Evolutionary conservation across 2,329 filamentous ascomycete species (phyloP).

Genomic region (Exophiala sp.): DNA sequence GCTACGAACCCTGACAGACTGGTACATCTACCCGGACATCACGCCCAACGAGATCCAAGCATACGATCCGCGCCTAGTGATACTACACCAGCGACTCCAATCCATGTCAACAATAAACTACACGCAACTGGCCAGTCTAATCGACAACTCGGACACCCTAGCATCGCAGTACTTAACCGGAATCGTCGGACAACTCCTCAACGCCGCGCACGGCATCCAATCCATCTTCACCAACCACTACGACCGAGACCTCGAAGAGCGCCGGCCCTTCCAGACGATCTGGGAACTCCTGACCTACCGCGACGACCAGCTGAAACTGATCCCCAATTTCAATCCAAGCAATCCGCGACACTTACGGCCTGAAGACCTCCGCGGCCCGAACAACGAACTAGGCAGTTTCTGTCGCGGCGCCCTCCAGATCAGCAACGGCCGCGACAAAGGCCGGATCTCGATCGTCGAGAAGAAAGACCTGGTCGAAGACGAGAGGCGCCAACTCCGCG

Average conservation of each 20-base stretch:
- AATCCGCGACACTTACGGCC: slow-evolving; percentile 18
- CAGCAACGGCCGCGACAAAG: slow-evolving; percentile 25
- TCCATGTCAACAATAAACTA: slow-evolving; percentile 19
- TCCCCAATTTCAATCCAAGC: slow-evolving; percentile 14
- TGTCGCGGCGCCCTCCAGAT: slow-evolving; percentile 28
- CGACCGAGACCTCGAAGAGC: slow-evolving; percentile 24
- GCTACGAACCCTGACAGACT: slow-evolving; percentile 26
- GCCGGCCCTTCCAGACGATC: slow-evolving; percentile 22
- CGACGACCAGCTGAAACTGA: slow-evolving; percentile 20
- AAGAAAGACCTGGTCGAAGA: slow-evolving; percentile 21
- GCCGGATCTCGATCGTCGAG: slow-evolving; percentile 21
- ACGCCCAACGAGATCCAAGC: slow-evolving; percentile 24
- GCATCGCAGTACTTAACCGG: slow-evolving; percentile 18
- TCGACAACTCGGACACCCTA: slow-evolving; percentile 22
- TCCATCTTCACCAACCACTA: slow-evolving; percentile 27
- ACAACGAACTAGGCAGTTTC: slow-evolving; percentile 23
- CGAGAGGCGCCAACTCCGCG: slow-evolving; percentile 17
- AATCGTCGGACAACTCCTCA: slow-evolving; percentile 24
- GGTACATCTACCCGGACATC: slow-evolving; percentile 27
- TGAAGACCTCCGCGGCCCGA: slow-evolving; percentile 16
- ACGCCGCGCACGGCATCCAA: slow-evolving; percentile 24
- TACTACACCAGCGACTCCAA: slow-evolving; percentile 19
- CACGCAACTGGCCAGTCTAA: slow-evolving; percentile 21
- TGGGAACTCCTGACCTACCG: slow-evolving; percentile 23
- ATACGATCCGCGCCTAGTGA: slow-evolving; percentile 29